Evolutionary conservation across 345 rosid genomes (phyloP).

Genomic region (Hypericum perforatum): DNA sequence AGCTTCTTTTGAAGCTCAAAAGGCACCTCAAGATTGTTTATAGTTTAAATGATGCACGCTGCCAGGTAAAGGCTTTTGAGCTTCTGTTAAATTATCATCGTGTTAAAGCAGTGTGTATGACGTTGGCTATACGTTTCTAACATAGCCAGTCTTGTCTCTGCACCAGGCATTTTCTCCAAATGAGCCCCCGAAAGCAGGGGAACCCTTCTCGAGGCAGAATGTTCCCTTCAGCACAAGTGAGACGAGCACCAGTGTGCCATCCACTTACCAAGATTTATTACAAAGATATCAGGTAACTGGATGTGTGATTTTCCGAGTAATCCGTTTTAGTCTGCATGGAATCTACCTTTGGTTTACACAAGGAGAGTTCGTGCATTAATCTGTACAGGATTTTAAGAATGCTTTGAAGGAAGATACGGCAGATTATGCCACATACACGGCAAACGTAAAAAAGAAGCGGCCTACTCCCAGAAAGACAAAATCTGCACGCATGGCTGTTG

Average conservation of each 20-base stretch:
- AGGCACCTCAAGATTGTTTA: conserved; percentile 81
- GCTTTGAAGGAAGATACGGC: conserved; percentile 82
- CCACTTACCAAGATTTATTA: conserved; percentile 54
- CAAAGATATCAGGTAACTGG: conserved; percentile 69
- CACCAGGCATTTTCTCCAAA: conserved; percentile 81
- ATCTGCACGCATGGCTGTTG: conserved; percentile 16
- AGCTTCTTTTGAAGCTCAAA: conserved; percentile 90
- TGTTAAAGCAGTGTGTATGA: not conserved
- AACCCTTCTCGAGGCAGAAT: conserved; percentile 60
- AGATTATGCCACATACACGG: conserved; percentile 67
- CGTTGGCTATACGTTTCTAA: not conserved
- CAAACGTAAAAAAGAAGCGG: conserved; percentile 78
- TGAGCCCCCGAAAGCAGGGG: conserved; percentile 72
- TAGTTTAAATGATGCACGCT: conserved; percentile 77
- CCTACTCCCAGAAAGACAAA: conserved; percentile 39
- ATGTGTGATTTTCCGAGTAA: too few relatives aligned
- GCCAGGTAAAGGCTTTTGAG: conserved; percentile 51
- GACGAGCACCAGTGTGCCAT: conserved; percentile 40
- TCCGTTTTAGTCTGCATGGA: too few relatives aligned
- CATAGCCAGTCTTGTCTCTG: not conserved
- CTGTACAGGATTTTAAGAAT: conserved; percentile 65
- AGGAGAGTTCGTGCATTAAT: too few relatives aligned
- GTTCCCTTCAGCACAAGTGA: conserved; percentile 57
- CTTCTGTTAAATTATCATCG: not conserved
- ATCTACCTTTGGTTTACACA: too few relatives aligned